Percentiles rank a stretch among this genome's conserved stretches.
Conservation (phyloP, 1,284 basidiomycete species). For the Trametes versicolor region DNA sequence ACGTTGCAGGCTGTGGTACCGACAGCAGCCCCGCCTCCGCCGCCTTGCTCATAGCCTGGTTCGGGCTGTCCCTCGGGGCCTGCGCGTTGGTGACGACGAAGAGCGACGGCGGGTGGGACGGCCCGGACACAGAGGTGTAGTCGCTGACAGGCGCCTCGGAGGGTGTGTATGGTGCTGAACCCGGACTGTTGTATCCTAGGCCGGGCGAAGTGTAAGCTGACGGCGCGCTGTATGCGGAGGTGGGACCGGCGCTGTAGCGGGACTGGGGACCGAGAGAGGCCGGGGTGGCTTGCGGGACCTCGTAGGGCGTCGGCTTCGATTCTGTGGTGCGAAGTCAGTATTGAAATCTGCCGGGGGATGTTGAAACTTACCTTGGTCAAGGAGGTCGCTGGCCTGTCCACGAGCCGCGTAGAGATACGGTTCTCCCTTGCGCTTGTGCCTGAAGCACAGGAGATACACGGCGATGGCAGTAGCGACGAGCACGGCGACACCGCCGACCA, state of each 20-base stretch:
- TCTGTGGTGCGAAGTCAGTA: constrained; percentile 10
- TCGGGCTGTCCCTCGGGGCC: constrained; percentile 20
- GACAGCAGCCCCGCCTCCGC: constrained; percentile 33
- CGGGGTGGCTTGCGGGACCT: constrained; percentile 4
- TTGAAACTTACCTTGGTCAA: constrained; percentile 27
- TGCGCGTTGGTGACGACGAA: constrained; percentile 13
- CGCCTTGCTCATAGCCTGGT: constrained; percentile 31
- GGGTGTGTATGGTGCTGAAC: constrained; percentile 7
- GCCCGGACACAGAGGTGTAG: constrained; percentile 18
- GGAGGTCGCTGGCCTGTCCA: constrained; percentile 20
- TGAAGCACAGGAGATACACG: constrained; percentile 27
- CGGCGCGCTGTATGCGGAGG: constrained; percentile 15
- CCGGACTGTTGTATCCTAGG: constrained; percentile 2
- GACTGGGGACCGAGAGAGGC: constrained; percentile 7
- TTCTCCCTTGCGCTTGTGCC: constrained; percentile 16
- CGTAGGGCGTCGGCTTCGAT: constrained; percentile 24
- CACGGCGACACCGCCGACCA: constrained; percentile 29
- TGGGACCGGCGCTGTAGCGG: not conserved
- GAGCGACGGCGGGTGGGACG: constrained; percentile 19
- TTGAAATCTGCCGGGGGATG: no score
- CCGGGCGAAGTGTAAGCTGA: constrained; percentile 13
- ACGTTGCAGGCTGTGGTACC: constrained; percentile 26
- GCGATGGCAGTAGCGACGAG: constrained; percentile 19
- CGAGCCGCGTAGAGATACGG: constrained; percentile 29
- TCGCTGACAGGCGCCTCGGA: constrained; percentile 27